A percentile compares a stretch with the other conserved stretches of the same genome.
phyloP scores from a whole-genome alignment of 129 eudicot species.

The Gnaphalium uliginosum region DNA sequence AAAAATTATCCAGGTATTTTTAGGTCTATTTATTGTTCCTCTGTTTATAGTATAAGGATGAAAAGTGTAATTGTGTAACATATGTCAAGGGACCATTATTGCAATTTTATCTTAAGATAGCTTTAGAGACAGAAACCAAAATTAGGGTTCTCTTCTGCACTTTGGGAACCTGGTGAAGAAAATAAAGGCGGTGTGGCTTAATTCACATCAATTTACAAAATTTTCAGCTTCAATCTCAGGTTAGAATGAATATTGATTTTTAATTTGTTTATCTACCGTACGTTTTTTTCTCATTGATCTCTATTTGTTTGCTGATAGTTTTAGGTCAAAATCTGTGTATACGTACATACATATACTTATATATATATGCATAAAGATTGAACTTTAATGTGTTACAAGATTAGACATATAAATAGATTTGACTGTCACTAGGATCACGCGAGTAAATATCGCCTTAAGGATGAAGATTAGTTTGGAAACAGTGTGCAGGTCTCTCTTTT shows the following conservation, averaged over 20 bases:
- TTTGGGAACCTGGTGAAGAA: constrained; percentile 4
- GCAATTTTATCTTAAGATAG: background rate
- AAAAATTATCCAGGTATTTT: no score
- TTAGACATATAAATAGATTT: background rate
- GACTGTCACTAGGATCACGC: no score
- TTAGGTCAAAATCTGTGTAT: constrained; percentile 1
- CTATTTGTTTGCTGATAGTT: constrained; percentile 9
- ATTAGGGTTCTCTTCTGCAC: constrained; percentile 3
- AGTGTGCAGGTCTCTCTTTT: no score
- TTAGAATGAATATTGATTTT: background rate
- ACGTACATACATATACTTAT: no score
- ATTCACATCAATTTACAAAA: background rate
- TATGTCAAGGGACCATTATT: background rate
- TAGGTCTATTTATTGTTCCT: no score
- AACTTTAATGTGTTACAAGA: background rate
- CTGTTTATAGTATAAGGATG: background rate
- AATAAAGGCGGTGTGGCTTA: background rate
- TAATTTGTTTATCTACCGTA: background rate
- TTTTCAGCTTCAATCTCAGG: constrained; percentile 6
- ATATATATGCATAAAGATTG: no score
- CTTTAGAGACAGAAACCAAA: background rate
- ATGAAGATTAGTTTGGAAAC: no score
- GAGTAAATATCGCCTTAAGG: no score
- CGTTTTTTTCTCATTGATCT: constrained; percentile 13
- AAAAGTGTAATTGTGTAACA: no score